phyloP scores from a whole-genome alignment of 2,329 filamentous ascomycete species.

The Aureobasidium sp. region DNA sequence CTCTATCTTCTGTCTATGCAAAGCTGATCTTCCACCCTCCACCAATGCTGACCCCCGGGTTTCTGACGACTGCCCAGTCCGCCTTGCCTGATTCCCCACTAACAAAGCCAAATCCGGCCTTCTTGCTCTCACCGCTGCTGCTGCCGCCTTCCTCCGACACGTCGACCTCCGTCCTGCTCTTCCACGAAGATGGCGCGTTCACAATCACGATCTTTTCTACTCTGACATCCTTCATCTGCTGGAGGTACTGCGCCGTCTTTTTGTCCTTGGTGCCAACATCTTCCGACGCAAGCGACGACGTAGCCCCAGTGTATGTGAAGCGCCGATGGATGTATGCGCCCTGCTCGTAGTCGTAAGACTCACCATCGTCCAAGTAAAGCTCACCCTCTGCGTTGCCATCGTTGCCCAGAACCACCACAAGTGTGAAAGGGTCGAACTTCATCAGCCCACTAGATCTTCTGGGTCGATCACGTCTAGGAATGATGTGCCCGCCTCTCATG shows the following conservation, averaged over 20 bases:
- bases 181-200: conserved; percentile 69
- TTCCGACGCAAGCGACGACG: conserved; percentile 58
- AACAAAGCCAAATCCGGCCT: conserved; percentile 55
- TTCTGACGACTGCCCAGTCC: conserved; percentile 56
- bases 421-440: conserved; percentile 91
- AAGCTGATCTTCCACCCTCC: conserved; percentile 59
- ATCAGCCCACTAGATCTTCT: conserved; percentile 81
- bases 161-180: conserved; percentile 54
- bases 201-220: conserved; percentile 83
- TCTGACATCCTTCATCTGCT: conserved; percentile 67
- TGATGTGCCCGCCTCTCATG: conserved; percentile 88
- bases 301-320: conserved; percentile 57
- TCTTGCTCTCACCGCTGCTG: conserved; percentile 35
- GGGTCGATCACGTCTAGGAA: conserved; percentile 81
- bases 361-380: conserved; percentile 88
- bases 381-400: conserved; percentile 69
- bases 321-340: conserved; percentile 83
- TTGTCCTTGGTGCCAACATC: conserved; percentile 54
- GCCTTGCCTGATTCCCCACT: conserved; percentile 48
- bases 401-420: conserved; percentile 67
- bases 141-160: conserved; percentile 53
- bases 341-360: conserved; percentile 78
- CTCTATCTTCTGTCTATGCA: conserved; percentile 10
- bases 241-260: conserved; percentile 66
- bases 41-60: conserved; percentile 55